Evolutionary conservation across 176 grass and related monocot genomes (phyloP), one percentile per base, ranked within the genome.

Genomic region (Thinopyrum elongatum): DNA sequence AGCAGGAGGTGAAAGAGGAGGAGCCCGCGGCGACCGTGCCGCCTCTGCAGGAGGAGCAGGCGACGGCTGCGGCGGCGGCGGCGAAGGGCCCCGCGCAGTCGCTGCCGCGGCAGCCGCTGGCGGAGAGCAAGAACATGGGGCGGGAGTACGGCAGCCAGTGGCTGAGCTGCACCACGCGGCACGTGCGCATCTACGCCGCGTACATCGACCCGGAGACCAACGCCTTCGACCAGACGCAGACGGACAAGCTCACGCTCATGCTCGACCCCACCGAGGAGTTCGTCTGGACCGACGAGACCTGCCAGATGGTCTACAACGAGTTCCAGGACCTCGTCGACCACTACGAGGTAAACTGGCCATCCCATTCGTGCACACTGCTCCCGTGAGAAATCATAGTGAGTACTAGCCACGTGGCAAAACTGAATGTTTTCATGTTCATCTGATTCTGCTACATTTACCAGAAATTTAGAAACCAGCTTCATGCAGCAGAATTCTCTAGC

Each of bases 201-300:
- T 95, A 98, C 92, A 95, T 98, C 84, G 92, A 98, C 79, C 93
- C 92, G n/a, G 90, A 84, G 23, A 98, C 96, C 63, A 83, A 95
- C 60, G 92, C 84, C 51, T 95, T 98, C 90, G 96, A 98, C 90
- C 96, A 98, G 92, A 94, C 93, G 29, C 96, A 95, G 90, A 92
- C 92, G 90, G 96, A 95, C 88, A 98, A 95, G 94, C 91, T 95
- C 36, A 98, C 96, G 59, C 92, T 98, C 80, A 35, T 98, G 22
- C 93, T 98, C 47, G 93, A 98, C 76, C 93, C 96, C 1, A 81
- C 84, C 75, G 81, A 95, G 65, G 96, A 98, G 90, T 98, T 98
- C 81, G 90, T 90, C 14, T 98, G 96, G 91, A 95, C 86, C 47
- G 79, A 82, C 35, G 93, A 95, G 16, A 85, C 96, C 2, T 92